phyloP scores from a whole-genome alignment of 305 asterid species.

The Andrographis paniculata region DNA sequence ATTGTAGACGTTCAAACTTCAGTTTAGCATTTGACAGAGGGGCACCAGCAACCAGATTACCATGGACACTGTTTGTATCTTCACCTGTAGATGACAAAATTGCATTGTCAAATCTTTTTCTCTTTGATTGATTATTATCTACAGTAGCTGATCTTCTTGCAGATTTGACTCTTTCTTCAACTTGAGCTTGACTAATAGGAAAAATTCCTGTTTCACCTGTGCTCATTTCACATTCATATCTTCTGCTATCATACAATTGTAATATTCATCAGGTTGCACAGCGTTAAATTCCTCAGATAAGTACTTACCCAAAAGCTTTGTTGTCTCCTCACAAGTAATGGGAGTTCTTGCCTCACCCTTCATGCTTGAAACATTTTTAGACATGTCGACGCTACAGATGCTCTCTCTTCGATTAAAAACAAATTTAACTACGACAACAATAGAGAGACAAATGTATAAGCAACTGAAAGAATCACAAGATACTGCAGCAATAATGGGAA shows the following conservation, averaged over 20 bases:
- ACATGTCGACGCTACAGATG: conserved; percentile 19
- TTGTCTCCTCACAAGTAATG: conserved; percentile 22
- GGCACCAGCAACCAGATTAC: neutral
- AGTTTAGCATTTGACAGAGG: conserved; percentile 12
- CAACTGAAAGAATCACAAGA: conserved; percentile 13
- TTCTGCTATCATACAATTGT: neutral
- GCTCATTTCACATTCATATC: neutral
- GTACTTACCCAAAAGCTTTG: conserved; percentile 22
- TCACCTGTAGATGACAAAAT: neutral
- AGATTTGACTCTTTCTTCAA: neutral
- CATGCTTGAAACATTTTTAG: conserved; percentile 21
- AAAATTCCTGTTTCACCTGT: neutral
- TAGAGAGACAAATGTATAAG: conserved; percentile 28
- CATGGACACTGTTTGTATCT: neutral
- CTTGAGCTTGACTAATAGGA: neutral
- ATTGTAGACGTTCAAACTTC: conserved; percentile 5
- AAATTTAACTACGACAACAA: conserved; percentile 55
- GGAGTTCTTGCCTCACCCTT: conserved; percentile 23
- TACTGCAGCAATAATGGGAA: conserved; percentile 11
- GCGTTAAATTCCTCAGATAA: conserved; percentile 6
- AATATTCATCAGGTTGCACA: neutral
- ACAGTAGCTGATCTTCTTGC: neutral
- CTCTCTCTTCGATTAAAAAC: conserved; percentile 55
- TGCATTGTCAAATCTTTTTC: neutral
- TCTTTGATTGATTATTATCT: too few relatives aligned